A percentile compares a stretch with the other conserved stretches of the same genome.
These are phyloP conservation scores for Linderina pennispora DNA, from an alignment of 192 early-diverging fungal genomes.

Conservation along the genomic window DNA sequence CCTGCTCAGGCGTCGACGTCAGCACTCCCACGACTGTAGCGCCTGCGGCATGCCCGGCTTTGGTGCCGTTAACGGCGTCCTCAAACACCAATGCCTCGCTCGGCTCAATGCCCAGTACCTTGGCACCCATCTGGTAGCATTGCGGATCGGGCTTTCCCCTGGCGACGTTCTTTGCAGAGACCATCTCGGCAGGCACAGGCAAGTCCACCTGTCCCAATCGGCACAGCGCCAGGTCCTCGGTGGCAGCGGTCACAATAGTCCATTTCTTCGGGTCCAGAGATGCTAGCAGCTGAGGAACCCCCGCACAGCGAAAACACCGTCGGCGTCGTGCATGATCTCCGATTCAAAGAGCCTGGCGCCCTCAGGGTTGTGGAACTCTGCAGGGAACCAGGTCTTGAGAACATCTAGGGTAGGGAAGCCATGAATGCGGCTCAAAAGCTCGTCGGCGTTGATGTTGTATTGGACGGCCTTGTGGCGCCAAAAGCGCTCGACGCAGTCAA, in stretches of 20 bases:
- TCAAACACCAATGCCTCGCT: constrained; percentile 23
- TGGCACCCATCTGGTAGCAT: constrained; percentile 14
- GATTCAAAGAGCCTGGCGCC: constrained; percentile 6
- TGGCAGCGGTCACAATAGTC: constrained; percentile 31
- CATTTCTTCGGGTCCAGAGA: constrained; percentile 6
- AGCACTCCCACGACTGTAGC: constrained; percentile 23
- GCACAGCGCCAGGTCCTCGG: constrained; percentile 10
- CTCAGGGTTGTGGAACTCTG: constrained; percentile 10
- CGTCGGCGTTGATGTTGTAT: constrained; percentile 8
- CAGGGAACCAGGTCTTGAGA: constrained; percentile 20
- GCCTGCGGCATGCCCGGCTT: constrained; percentile 18
- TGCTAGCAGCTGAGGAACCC: constrained; percentile 4
- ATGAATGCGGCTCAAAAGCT: constrained; percentile 13
- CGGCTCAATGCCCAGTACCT: constrained; percentile 5
- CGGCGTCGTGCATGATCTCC: constrained; percentile 6
- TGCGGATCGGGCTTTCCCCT: constrained; percentile 23
- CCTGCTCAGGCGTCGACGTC: constrained; percentile 12
- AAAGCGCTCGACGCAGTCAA: constrained; percentile 20
- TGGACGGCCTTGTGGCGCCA: constrained; percentile 13
- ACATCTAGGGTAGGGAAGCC: constrained; percentile 20
- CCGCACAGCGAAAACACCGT: constrained; percentile 21
- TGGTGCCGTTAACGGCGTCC: constrained; percentile 24
- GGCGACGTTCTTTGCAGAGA: constrained; percentile 10
- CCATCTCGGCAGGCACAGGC: constrained; percentile 6
- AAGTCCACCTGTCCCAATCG: constrained; percentile 16